These are phyloP conservation scores for Backusella australiensis DNA, from an alignment of 192 early-diverging fungal genomes.

Conservation along the genomic window DNA sequence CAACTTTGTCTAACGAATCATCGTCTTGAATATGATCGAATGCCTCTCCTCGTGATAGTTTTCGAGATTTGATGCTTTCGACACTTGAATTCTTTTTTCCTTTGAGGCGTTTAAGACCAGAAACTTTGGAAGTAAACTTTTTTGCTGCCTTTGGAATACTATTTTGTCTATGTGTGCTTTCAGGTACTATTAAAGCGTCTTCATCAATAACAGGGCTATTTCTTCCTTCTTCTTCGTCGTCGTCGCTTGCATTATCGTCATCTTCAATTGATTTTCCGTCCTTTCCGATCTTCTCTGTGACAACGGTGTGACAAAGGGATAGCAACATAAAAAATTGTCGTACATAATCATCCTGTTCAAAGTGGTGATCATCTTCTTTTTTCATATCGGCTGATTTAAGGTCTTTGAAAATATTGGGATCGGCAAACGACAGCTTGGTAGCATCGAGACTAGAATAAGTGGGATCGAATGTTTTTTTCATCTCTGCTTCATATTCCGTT, in stretches of 20 bases:
- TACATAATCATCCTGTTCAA: conserved; percentile 31
- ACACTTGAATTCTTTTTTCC: neutral
- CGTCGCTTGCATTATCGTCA: conserved; percentile 31
- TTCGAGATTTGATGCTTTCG: neutral
- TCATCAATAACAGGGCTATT: neutral
- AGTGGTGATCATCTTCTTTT: conserved; percentile 12
- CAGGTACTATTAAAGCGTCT: neutral
- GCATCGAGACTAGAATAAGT: conserved; percentile 60
- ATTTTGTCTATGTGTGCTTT: neutral
- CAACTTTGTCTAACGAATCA: conserved; percentile 19
- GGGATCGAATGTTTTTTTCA: conserved; percentile 67
- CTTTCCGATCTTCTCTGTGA: conserved; percentile 67
- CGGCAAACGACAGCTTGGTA: conserved; percentile 78
- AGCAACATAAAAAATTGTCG: conserved; percentile 86
- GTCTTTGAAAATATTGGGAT: conserved; percentile 73
- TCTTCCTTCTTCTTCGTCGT: neutral
- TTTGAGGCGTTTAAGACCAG: neutral
- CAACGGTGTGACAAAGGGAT: conserved; percentile 93
- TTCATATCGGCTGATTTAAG: conserved; percentile 35
- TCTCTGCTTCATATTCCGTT: conserved; percentile 49
- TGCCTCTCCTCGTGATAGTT: conserved; percentile 3
- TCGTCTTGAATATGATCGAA: conserved; percentile 8
- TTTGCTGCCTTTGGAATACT: neutral
- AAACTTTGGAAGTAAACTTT: neutral
- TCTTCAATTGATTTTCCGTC: conserved; percentile 43